Percentiles rank a stretch among this genome's conserved stretches.
phyloP scores from a whole-genome alignment of 495 filamentous ascomycete species.

The Xylaria nigripes region DNA sequence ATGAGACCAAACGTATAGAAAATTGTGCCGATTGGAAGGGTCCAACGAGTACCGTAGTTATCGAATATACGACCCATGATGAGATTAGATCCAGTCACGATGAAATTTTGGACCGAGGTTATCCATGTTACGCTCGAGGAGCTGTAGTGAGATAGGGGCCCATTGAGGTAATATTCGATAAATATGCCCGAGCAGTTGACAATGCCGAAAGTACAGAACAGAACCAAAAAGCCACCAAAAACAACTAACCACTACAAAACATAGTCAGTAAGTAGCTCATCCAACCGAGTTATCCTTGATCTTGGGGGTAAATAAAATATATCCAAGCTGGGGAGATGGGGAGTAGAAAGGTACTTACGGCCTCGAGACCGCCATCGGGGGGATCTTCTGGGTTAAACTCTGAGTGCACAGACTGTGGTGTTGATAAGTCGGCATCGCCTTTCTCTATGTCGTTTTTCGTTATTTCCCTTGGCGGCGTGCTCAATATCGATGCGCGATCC shows the following conservation, averaged over 20 bases:
- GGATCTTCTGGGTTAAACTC: conserved; percentile 38
- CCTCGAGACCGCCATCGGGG: conserved; percentile 58
- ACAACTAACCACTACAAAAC: conserved; percentile 52
- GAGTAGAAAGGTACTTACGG: conserved; percentile 18
- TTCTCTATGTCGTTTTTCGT: conserved; percentile 29
- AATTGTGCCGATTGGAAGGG: conserved; percentile 51
- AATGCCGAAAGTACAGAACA: conserved; percentile 60
- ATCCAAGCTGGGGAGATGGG: background rate
- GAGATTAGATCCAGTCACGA: conserved; percentile 36
- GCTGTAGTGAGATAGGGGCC: conserved; percentile 41
- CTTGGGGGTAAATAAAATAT: background rate
- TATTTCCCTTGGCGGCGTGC: conserved; percentile 21
- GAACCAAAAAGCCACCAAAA: conserved; percentile 51
- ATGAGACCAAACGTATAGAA: conserved; percentile 63
- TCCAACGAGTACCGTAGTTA: conserved; percentile 54
- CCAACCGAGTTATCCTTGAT: background rate
- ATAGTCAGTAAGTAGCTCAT: background rate
- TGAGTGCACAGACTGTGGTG: conserved; percentile 12
- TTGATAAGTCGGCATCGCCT: conserved; percentile 13
- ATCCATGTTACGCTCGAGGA: conserved; percentile 53
- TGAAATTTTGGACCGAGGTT: conserved; percentile 33
- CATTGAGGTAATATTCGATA: conserved; percentile 45
- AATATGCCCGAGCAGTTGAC: conserved; percentile 60
- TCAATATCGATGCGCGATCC: conserved; percentile 18
- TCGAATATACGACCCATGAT: conserved; percentile 59